Percentiles rank a stretch among this genome's conserved stretches.
These are phyloP conservation scores for Zhuliangozyma parablackwelliae DNA, from an alignment of 1,139 yeast species.

Conservation along the genomic window DNA sequence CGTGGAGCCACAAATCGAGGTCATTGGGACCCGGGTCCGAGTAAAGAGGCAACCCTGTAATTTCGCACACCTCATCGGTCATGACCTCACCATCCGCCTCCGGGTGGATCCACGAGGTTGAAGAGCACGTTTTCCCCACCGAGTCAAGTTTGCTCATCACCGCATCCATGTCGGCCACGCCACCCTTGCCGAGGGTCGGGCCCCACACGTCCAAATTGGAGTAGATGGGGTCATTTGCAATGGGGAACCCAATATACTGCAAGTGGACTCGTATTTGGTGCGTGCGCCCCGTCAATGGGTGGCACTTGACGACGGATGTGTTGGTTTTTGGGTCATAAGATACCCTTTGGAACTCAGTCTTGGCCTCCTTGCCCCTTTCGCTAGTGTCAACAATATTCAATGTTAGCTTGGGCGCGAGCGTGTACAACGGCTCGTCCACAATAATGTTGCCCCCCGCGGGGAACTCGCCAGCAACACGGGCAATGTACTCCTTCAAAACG, in stretches of 20 bases:
- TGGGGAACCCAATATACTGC: slow-evolving; percentile 83
- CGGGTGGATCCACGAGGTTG: slow-evolving; percentile 66
- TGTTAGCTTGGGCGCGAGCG: slow-evolving; percentile 76
- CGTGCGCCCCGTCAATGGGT: slow-evolving; percentile 87
- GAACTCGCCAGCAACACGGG: slow-evolving; percentile 82
- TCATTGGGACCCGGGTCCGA: slow-evolving; percentile 89
- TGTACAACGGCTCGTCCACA: slow-evolving; percentile 66
- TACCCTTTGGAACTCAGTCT: slow-evolving; percentile 49
- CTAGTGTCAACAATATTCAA: slow-evolving; percentile 63
- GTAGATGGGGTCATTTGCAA: slow-evolving; percentile 92
- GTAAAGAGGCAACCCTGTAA: slow-evolving; percentile 70
- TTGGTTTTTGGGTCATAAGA: slow-evolving; percentile 55
- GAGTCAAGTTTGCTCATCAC: slow-evolving; percentile 48
- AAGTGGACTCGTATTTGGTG: slow-evolving; percentile 93
- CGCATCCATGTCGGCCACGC: slow-evolving; percentile 43
- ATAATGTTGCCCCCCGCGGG: slow-evolving; percentile 47
- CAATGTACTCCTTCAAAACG: slow-evolving; percentile 79
- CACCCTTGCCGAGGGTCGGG: slow-evolving; percentile 47
- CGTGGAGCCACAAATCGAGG: slow-evolving; percentile 85
- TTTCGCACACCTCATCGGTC: slow-evolving; percentile 54
- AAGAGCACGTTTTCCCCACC: slow-evolving; percentile 65
- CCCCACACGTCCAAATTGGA: slow-evolving; percentile 72
- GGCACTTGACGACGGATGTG: slow-evolving; percentile 73
- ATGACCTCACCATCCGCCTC: slow-evolving; percentile 58
- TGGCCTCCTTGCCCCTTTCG: slow-evolving; percentile 61